Conservation (phyloP, 192 early-diverging fungal genomes). For the Chytriomyces confervae region DNA sequence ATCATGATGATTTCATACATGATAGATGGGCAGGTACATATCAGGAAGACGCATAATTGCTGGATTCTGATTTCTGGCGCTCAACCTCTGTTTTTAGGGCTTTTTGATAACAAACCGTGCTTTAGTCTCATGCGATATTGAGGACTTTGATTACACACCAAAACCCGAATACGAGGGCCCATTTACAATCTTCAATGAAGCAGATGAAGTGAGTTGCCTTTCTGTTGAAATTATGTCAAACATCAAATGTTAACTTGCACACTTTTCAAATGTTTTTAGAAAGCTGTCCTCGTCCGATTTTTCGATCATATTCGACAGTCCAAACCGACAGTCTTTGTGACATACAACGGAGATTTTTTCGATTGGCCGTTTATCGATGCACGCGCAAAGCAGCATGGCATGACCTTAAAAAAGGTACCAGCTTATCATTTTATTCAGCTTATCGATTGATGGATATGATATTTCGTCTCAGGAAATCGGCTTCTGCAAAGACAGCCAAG, state of each 20-base stretch:
- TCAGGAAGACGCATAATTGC: neutral
- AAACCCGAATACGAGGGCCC: constrained; percentile 94
- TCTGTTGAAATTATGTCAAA: neutral
- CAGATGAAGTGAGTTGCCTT: constrained; percentile 70
- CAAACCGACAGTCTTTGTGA: constrained; percentile 87
- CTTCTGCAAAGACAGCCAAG: constrained; percentile 76
- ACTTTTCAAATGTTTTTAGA: constrained; percentile 40
- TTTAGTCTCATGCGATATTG: constrained; percentile 93
- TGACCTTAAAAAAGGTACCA: constrained; percentile 80
- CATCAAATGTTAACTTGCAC: neutral
- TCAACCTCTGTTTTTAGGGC: constrained; percentile 60
- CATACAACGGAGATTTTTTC: constrained; percentile 99
- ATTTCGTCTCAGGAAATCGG: constrained; percentile 75
- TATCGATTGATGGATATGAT: neutral
- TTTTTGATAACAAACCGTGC: constrained; percentile 97
- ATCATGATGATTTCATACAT: constrained; percentile 99
- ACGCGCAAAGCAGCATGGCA: constrained; percentile 77
- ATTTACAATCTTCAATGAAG: constrained; percentile 96
- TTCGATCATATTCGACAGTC: constrained; percentile 87
- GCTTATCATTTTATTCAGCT: neutral
- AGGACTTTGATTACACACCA: constrained; percentile 97
- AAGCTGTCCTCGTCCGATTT: constrained; percentile 78
- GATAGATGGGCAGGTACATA: constrained; percentile 92
- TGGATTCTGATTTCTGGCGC: neutral
- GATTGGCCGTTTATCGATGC: constrained; percentile 98